Evolutionary conservation across 148 eudicot species (phyloP), one percentile per base, ranked within the genome.

Genomic region (Vaccinium macrocarpon): DNA sequence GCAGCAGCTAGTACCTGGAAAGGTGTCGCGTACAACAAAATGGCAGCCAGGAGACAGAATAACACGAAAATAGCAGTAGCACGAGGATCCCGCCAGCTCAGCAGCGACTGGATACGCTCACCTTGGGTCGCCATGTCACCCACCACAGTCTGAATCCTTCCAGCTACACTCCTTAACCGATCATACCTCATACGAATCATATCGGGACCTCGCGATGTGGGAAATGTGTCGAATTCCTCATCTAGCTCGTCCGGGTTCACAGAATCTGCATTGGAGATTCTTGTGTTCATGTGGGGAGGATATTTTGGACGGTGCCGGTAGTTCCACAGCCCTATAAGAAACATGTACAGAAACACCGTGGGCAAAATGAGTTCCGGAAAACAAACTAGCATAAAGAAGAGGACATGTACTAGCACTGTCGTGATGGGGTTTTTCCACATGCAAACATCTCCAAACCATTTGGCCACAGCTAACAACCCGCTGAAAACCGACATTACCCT

Each of bases 61-160:
- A 75, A 73, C 85, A 95, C 81, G 57, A 90, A 95, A 56, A 95
- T 53, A 14, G 83, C 57, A 0, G 98, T 93, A 42, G 98, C 96
- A 52, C 96, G 88, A 0, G 98, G 95, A 53, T 95, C 98, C 21
- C 98, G 89, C 98, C 98, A 95, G 72, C 94, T 93, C 71, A 95
- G 91, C 72, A 95, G 84, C 6, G 93, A 91, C 85, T 93, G 98
- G 21, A 89, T 51, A 64, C 98, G 87, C 89, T 95, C 98, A 14
- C 95, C 98, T 82, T 95, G 98, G 0, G 94, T 89, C 0, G 98
- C 98, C 15, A 93, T 82, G 48, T 95, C 98, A 8, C 98, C 98
- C 83, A 92, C 88, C 46, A 95, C 93, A 0, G 93, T 76, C 78
- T 95, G 98, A 46, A 95, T 90, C 83, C 87, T 88, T 0, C 94